Percentiles rank a stretch among this genome's conserved stretches.
phyloP scores from a whole-genome alignment of 108 stramenopile species.

The Fistulifera pelliculosa region DNA sequence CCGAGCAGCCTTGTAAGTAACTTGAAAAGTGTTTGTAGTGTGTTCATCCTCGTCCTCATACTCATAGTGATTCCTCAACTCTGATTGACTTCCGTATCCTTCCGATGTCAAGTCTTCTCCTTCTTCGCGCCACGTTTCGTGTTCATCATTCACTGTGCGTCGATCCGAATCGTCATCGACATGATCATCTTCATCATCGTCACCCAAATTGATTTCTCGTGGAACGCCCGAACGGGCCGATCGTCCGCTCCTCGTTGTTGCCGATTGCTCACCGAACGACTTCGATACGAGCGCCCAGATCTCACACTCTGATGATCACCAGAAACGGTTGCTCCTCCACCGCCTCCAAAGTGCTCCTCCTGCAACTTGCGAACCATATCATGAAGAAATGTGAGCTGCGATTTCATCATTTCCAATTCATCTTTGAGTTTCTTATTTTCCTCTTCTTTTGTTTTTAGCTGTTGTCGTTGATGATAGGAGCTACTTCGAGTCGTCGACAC shows the following conservation, averaged over 20 bases:
- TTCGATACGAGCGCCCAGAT: neutral
- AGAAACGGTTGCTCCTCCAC: neutral
- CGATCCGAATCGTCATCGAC: conserved; percentile 12
- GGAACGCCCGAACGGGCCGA: conserved; percentile 8
- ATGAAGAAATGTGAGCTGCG: conserved; percentile 34
- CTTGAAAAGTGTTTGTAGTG: conserved; percentile 13
- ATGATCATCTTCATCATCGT: conserved; percentile 21
- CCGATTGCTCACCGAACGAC: conserved; percentile 4
- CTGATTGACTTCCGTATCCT: conserved; percentile 1
- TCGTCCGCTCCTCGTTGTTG: conserved; percentile 1
- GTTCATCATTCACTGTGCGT: neutral
- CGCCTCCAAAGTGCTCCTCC: conserved; percentile 7
- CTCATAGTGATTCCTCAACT: neutral
- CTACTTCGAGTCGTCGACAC: conserved; percentile 8
- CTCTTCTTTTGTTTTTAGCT: conserved; percentile 6
- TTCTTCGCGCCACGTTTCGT: conserved; percentile 8
- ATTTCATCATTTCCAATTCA: conserved; percentile 28
- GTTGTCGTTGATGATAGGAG: neutral
- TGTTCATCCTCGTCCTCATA: conserved; percentile 27
- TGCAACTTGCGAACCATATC: conserved; percentile 29
- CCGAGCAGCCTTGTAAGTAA: conserved; percentile 5
- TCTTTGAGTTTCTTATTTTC: conserved; percentile 29
- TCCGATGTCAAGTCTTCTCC: neutral
- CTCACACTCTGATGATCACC: conserved; percentile 2
- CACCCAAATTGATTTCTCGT: conserved; percentile 11